These are phyloP conservation scores for Xerocomellus chrysenteron DNA, from an alignment of 768 basidiomycete genomes.

Conservation along the genomic window DNA sequence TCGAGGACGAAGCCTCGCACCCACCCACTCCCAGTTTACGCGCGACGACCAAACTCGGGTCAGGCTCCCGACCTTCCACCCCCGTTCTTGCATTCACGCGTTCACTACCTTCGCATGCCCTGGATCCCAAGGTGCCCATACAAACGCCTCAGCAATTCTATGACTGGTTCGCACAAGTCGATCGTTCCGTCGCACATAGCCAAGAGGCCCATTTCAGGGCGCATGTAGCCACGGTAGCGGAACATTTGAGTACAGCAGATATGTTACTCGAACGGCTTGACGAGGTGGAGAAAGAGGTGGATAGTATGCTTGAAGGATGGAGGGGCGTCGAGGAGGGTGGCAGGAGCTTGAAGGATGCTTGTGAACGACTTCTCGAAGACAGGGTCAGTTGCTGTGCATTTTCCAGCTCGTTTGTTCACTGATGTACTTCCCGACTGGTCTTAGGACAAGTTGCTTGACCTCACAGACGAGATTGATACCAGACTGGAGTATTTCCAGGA, in stretches of 20 bases:
- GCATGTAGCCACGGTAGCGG: constrained; percentile 73
- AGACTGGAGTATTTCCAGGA: constrained; percentile 93
- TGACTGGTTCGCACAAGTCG: constrained; percentile 92
- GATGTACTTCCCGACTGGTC: neutral
- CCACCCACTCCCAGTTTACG: constrained; percentile 39
- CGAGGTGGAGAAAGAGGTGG: constrained; percentile 71
- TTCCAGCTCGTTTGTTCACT: neutral
- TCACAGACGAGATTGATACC: constrained; percentile 79
- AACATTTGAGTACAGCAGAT: constrained; percentile 79
- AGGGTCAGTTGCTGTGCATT: constrained; percentile 52
- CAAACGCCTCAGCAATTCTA: constrained; percentile 95
- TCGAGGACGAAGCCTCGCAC: constrained; percentile 36
- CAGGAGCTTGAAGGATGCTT: constrained; percentile 85
- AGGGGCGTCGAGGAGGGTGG: constrained; percentile 90
- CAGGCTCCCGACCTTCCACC: constrained; percentile 48
- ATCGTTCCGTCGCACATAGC: constrained; percentile 85
- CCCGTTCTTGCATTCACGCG: constrained; percentile 23
- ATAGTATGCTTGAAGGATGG: constrained; percentile 83
- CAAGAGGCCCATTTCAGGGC: constrained; percentile 92
- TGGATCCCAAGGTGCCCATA: constrained; percentile 77
- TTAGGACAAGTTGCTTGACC: constrained; percentile 72
- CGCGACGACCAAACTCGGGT: constrained; percentile 37
- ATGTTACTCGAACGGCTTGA: constrained; percentile 67
- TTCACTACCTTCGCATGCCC: constrained; percentile 42
- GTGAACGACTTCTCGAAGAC: constrained; percentile 86